A percentile compares a stretch with the other conserved stretches of the same genome.
Conservation (phyloP, 495 filamentous ascomycete species). For the Aspergillus leporis region DNA sequence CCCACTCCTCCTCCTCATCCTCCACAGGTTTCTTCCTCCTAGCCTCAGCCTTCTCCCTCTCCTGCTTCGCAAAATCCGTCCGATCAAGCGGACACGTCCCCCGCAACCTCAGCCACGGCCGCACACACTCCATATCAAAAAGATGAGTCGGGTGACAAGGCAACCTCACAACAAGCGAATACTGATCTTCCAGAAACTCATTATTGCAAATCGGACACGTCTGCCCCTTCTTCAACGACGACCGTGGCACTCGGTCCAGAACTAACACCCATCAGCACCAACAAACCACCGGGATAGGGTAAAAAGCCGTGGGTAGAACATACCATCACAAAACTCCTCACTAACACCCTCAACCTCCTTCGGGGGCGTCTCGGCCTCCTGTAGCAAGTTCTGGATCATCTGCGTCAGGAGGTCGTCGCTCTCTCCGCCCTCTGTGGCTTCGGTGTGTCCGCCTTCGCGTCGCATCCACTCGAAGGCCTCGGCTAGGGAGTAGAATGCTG, state of each 20-base stretch:
- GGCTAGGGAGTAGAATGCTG: slow-evolving; percentile 59
- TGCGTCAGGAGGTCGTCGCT: slow-evolving; percentile 51
- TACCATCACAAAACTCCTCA: slow-evolving; percentile 75
- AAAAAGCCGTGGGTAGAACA: slow-evolving; percentile 19
- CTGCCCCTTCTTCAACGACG: slow-evolving; percentile 63
- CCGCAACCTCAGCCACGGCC: slow-evolving; percentile 85
- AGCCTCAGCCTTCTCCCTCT: slow-evolving; percentile 58
- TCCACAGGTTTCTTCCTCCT: slow-evolving; percentile 52
- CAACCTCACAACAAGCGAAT: slow-evolving; percentile 83
- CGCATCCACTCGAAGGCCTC: slow-evolving; percentile 57
- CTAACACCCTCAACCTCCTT: slow-evolving; percentile 69
- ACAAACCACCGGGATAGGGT: too few species aligned
- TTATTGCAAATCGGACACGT: slow-evolving; percentile 86
- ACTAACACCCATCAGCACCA: slow-evolving; percentile 28
- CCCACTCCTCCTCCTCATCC: slow-evolving; percentile 67
- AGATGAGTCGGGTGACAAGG: slow-evolving; percentile 79
- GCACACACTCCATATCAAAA: slow-evolving; percentile 94
- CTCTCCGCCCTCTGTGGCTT: slow-evolving; percentile 18
- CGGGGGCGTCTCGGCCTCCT: slow-evolving; percentile 65
- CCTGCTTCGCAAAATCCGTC: slow-evolving; percentile 73
- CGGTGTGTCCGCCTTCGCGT: slow-evolving; percentile 29
- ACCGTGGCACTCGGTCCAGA: slow-evolving; percentile 77
- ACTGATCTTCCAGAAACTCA: slow-evolving; percentile 71
- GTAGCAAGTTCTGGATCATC: slow-evolving; percentile 64
- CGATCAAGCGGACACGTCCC: slow-evolving; percentile 88